These are phyloP conservation scores for Uromyces viciae-fabae DNA, from an alignment of 1,284 basidiomycete genomes.

Conservation along the genomic window DNA sequence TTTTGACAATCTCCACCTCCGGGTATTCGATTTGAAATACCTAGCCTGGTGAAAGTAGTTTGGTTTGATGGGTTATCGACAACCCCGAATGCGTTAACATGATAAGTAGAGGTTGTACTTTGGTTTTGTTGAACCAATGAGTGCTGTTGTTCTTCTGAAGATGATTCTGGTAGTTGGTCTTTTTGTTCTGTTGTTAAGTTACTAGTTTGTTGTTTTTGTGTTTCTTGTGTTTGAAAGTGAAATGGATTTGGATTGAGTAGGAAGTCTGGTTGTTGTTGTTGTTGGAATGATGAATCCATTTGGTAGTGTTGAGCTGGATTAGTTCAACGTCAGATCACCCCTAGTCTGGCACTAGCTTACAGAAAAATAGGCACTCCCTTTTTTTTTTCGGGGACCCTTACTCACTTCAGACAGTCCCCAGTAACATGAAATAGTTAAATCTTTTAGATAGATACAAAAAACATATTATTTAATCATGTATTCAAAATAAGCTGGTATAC, in stretches of 20 bases:
- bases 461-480: too few species aligned
- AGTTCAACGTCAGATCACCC: background rate
- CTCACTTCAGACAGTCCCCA: background rate
- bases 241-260: conserved; percentile 39
- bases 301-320: too few species aligned
- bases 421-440: too few species aligned
- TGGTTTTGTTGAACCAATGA: background rate
- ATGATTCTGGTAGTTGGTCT: background rate
- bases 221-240: background rate
- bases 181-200: background rate
- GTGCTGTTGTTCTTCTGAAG: too few species aligned
- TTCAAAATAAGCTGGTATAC: too few species aligned
- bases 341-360: background rate
- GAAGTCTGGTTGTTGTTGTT: conserved; percentile 31
- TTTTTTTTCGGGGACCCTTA: background rate
- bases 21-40: conserved; percentile 42
- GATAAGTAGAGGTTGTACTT: conserved; percentile 1
- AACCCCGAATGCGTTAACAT: conserved; percentile 40
- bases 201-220: background rate
- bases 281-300: too few species aligned
- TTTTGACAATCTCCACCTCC: conserved; percentile 61
- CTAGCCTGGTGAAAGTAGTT: background rate
- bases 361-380: background rate
- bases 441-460: too few species aligned
- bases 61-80: background rate